Conservation (phyloP, 345 rosid species). For the Gossypium longicalyx region DNA sequence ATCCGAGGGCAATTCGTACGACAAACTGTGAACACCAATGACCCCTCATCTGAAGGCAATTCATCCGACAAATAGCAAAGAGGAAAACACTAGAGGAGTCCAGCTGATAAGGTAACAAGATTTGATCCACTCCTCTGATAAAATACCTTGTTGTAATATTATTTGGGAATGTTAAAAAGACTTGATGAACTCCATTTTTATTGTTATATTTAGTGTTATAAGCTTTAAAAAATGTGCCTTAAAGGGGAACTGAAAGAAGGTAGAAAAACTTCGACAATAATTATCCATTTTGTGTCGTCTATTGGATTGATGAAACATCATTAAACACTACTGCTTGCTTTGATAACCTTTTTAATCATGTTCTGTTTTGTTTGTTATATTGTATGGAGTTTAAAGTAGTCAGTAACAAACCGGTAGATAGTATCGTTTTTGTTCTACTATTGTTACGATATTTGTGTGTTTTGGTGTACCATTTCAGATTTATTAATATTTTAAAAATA, state of each 20-base stretch:
- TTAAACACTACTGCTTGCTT: not conserved
- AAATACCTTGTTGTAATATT: not conserved
- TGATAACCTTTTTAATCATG: not conserved
- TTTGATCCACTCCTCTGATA: not conserved
- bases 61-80: conserved; percentile 21
- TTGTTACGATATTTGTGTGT: too few relatives aligned
- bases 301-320: conserved; percentile 4
- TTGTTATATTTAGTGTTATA: conserved; percentile 3
- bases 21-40: conserved; percentile 22
- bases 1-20: conserved; percentile 31
- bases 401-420: too few relatives aligned
- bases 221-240: not conserved
- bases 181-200: not conserved
- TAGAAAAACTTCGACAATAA: not conserved
- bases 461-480: too few relatives aligned
- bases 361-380: not conserved
- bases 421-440: too few relatives aligned
- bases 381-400: too few relatives aligned
- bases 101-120: not conserved
- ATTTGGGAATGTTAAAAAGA: not conserved
- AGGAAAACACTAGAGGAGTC: conserved; percentile 19
- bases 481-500: too few relatives aligned
- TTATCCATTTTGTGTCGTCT: not conserved
- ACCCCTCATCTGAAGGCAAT: conserved; percentile 25
- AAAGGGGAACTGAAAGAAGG: not conserved